phyloP scores from a whole-genome alignment of 2,329 filamentous ascomycete species.

The Claviceps sp. region DNA sequence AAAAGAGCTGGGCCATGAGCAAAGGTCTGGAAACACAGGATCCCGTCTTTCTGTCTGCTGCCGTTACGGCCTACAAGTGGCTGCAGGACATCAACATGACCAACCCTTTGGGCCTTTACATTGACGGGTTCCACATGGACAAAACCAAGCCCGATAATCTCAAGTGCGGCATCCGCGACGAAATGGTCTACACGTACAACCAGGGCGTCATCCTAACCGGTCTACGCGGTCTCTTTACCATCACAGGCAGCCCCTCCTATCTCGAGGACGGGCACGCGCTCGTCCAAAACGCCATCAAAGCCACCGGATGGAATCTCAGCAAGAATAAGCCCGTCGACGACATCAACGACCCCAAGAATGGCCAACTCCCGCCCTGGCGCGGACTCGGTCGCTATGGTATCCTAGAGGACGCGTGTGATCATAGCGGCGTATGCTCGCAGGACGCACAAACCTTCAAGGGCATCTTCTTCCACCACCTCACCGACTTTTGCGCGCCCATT shows the following conservation, averaged over 20 bases:
- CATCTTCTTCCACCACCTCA: constrained; percentile 85
- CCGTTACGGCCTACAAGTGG: constrained; percentile 71
- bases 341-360: constrained; percentile 17
- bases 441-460: constrained; percentile 86
- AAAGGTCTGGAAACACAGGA: constrained; percentile 29
- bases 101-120: constrained; percentile 59
- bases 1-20: constrained; percentile 45
- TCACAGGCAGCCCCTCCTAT: constrained; percentile 58
- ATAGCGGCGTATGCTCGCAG: constrained; percentile 60
- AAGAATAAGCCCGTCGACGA: constrained; percentile 29
- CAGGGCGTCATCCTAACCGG: constrained; percentile 83
- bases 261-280: constrained; percentile 70
- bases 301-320: constrained; percentile 60
- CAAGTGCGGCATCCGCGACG: constrained; percentile 66
- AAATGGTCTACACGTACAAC: constrained; percentile 93
- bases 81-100: constrained; percentile 69
- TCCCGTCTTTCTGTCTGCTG: constrained; percentile 55
- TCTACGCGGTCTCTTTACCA: constrained; percentile 65
- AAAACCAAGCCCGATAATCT: constrained; percentile 50
- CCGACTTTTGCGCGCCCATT: constrained; percentile 61
- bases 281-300: constrained; percentile 57
- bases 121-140: constrained; percentile 77
- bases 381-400: constrained; percentile 70
- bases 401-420: constrained; percentile 75
- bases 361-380: constrained; percentile 44